Conservation (phyloP, 2,329 filamentous ascomycete genomes). For the Ceratocystis diversiconidia region DNA sequence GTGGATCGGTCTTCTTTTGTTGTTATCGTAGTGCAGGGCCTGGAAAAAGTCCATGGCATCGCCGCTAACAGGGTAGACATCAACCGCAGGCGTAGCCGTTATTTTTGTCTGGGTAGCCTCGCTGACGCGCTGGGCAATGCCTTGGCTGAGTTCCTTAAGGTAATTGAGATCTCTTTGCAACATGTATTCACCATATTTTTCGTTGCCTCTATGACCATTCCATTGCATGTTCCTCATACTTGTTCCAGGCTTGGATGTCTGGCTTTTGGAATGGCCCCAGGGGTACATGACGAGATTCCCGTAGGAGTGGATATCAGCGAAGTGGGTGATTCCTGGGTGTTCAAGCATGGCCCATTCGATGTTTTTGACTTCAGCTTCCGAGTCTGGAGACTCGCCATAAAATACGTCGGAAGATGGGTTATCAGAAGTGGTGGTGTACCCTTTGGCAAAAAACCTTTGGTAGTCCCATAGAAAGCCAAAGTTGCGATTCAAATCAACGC, state of each 20-base stretch:
- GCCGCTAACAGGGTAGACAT: constrained; percentile 34
- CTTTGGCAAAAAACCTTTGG: constrained; percentile 29
- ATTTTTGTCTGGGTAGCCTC: constrained; percentile 24
- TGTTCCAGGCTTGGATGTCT: constrained; percentile 31
- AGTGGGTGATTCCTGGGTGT: constrained; percentile 39
- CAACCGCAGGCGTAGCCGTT: constrained; percentile 27
- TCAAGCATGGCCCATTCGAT: constrained; percentile 38
- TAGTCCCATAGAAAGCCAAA: constrained; percentile 46
- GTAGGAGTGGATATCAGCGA: constrained; percentile 44
- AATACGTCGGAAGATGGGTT: constrained; percentile 34
- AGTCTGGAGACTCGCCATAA: constrained; percentile 37
- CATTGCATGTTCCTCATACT: constrained; percentile 40
- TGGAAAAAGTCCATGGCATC: constrained; percentile 35
- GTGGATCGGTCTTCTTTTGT: constrained; percentile 27
- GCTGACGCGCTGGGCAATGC: constrained; percentile 23
- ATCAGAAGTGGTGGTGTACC: constrained; percentile 28
- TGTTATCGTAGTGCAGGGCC: constrained; percentile 30
- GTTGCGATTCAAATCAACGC: constrained; percentile 41
- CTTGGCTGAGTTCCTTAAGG: constrained; percentile 26
- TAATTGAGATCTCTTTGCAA: constrained; percentile 22
- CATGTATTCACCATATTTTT: constrained; percentile 35
- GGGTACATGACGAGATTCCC: constrained; percentile 39
- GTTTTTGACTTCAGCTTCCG: constrained; percentile 42
- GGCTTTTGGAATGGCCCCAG: constrained; percentile 43
- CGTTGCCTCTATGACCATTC: constrained; percentile 36